Percentiles rank a stretch among this genome's conserved stretches.
Conservation (phyloP, 345 rosid species). For the Carallia brachiata region DNA sequence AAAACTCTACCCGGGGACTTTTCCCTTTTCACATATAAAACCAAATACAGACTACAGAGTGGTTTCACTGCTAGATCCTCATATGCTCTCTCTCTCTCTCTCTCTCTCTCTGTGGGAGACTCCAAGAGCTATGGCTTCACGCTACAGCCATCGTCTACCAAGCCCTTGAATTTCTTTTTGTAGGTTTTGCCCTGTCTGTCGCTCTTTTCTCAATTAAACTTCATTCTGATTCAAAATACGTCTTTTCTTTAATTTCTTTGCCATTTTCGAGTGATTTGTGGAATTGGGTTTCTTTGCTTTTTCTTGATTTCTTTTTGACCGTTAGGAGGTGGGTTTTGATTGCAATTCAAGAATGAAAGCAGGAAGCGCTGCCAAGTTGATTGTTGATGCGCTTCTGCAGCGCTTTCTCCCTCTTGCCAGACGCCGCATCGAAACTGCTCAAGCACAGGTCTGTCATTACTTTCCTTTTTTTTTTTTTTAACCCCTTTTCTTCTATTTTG, state of each 20-base stretch:
- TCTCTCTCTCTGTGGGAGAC: too few relatives aligned
- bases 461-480: slow-evolving; percentile 6
- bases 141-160: too few relatives aligned
- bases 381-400: slow-evolving; percentile 93
- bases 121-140: too few relatives aligned
- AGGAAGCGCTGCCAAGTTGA: slow-evolving; percentile 90
- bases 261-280: background rate
- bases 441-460: slow-evolving; percentile 67
- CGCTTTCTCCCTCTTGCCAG: slow-evolving; percentile 95
- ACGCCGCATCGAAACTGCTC: slow-evolving; percentile 97
- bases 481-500: background rate
- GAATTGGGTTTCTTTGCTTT: background rate
- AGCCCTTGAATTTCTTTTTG: background rate
- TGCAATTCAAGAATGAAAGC: slow-evolving; percentile 54
- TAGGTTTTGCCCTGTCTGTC: background rate
- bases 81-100: too few relatives aligned
- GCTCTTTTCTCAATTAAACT: too few relatives aligned
- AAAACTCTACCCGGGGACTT: too few relatives aligned
- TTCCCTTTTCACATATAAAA: too few relatives aligned
- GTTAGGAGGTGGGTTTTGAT: background rate
- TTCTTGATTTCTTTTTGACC: background rate
- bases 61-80: too few relatives aligned
- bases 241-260: background rate
- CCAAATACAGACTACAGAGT: too few relatives aligned
- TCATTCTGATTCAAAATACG: background rate